Conservation (phyloP, 441 rosid genomes). For the Pelargonium australe region DNA sequence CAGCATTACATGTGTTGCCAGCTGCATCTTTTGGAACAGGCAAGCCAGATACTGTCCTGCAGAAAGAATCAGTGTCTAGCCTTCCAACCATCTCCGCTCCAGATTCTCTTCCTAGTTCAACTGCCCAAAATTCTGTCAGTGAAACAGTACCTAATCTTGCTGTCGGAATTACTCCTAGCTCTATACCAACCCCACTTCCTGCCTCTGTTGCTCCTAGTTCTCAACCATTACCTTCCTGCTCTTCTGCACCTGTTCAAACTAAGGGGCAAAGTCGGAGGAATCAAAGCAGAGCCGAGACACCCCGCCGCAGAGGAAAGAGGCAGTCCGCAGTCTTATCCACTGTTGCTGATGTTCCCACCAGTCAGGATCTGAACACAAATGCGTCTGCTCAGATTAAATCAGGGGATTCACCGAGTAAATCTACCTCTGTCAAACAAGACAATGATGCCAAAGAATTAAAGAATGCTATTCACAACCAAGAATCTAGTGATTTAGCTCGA, state of each 20-base stretch:
- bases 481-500: slow-evolving; percentile 24
- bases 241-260: slow-evolving; percentile 31
- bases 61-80: slow-evolving; percentile 34
- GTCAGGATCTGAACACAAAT: slow-evolving; percentile 37
- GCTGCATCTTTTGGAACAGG: slow-evolving; percentile 31
- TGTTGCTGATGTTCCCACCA: slow-evolving; percentile 46
- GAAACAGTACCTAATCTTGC: slow-evolving; percentile 21
- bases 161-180: slow-evolving; percentile 22
- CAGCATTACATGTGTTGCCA: slow-evolving; percentile 40
- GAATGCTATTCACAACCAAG: slow-evolving; percentile 32
- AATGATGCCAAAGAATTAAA: slow-evolving; percentile 27
- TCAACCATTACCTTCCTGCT: slow-evolving; percentile 25
- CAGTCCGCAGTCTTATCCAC: slow-evolving; percentile 30
- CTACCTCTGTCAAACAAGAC: slow-evolving; percentile 26
- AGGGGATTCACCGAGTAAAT: slow-evolving; percentile 25
- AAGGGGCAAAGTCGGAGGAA: slow-evolving; percentile 50
- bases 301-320: slow-evolving; percentile 73
- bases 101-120: slow-evolving; percentile 24
- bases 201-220: slow-evolving; percentile 30
- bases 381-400: slow-evolving; percentile 27
- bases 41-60: slow-evolving; percentile 33
- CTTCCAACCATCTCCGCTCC: slow-evolving; percentile 26
- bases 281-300: slow-evolving; percentile 46
- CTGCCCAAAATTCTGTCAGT: slow-evolving; percentile 23
- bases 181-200: slow-evolving; percentile 28